Evolutionary conservation across 225 moss, liverwort and hornwort species (phyloP).

Genomic region (Polytrichum commune): DNA sequence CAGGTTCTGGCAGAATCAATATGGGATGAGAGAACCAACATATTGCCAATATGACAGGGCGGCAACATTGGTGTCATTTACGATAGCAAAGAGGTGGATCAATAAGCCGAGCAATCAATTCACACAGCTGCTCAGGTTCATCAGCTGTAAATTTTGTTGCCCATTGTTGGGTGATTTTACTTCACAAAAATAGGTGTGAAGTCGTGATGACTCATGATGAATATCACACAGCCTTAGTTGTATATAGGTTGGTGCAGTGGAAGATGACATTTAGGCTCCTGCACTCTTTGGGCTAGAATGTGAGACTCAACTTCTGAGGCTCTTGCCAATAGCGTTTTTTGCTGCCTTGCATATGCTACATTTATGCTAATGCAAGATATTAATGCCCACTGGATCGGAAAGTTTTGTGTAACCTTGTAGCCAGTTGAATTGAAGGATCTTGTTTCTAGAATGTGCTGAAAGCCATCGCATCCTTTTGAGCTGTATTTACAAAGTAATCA

Average conservation of each 20-base stretch:
- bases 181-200: conserved; percentile 20
- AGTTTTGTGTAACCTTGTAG: no score
- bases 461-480: no score
- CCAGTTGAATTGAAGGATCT: no score
- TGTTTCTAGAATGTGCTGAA: no score
- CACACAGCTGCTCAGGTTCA: conserved; percentile 18
- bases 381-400: no score
- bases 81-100: conserved; percentile 8
- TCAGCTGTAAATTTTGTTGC: conserved; percentile 27
- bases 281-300: no score
- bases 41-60: conserved; percentile 1
- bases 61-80: conserved; percentile 6
- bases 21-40: background rate
- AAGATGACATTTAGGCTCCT: no score
- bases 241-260: conserved; percentile 1
- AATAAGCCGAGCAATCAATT: conserved; percentile 10
- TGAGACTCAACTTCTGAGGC: no score
- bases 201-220: background rate
- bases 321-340: no score
- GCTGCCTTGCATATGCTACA: no score
- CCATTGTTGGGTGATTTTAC: conserved; percentile 21
- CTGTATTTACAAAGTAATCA: no score
- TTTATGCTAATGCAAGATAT: no score
- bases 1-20: conserved; percentile 4
- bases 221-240: conserved; percentile 4